phyloP scores from a whole-genome alignment of 2,329 filamentous ascomycete genomes.

The Bisporella sp. region DNA sequence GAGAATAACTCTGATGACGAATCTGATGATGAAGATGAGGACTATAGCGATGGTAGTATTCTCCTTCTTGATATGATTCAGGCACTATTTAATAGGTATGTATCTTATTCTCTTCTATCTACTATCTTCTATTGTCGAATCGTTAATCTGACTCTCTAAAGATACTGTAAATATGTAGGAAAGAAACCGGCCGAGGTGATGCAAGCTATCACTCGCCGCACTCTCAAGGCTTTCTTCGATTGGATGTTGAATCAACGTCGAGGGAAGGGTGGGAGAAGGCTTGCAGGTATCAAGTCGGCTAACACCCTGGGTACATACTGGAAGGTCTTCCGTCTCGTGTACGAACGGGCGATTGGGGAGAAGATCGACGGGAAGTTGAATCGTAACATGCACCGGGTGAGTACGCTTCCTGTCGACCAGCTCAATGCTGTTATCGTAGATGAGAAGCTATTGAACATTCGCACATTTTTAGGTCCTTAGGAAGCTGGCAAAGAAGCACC shows the following conservation, averaged over 20 bases:
- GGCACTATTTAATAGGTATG: conserved; percentile 10
- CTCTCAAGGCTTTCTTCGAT: conserved; percentile 8
- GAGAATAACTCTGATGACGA: conserved; percentile 7
- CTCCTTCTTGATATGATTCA: conserved; percentile 16
- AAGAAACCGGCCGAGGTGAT: conserved; percentile 5
- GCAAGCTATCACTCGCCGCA: conserved; percentile 3
- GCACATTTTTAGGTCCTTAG: conserved; percentile 1
- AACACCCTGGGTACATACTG: conserved; percentile 2
- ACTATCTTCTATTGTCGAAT: conserved; percentile 3
- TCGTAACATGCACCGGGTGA: conserved; percentile 13
- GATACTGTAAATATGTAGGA: conserved; percentile 8
- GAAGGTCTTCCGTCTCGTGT: conserved; percentile 2
- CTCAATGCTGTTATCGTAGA: conserved; percentile 5
- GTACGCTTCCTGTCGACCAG: conserved; percentile 6
- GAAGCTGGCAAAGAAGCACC: background rate
- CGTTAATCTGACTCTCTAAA: conserved; percentile 4
- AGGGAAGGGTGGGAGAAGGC: conserved; percentile 9
- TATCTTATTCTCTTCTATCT: conserved; percentile 10
- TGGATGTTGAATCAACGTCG: conserved; percentile 9
- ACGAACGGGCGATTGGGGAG: conserved; percentile 6
- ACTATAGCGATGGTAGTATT: conserved; percentile 15
- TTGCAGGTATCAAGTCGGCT: conserved; percentile 3
- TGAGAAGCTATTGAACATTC: conserved; percentile 1
- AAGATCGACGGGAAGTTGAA: conserved; percentile 17
- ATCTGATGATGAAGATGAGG: conserved; percentile 16